Conservation (phyloP, 1,284 basidiomycete genomes). For the Vanrija pseudolonga region DNA sequence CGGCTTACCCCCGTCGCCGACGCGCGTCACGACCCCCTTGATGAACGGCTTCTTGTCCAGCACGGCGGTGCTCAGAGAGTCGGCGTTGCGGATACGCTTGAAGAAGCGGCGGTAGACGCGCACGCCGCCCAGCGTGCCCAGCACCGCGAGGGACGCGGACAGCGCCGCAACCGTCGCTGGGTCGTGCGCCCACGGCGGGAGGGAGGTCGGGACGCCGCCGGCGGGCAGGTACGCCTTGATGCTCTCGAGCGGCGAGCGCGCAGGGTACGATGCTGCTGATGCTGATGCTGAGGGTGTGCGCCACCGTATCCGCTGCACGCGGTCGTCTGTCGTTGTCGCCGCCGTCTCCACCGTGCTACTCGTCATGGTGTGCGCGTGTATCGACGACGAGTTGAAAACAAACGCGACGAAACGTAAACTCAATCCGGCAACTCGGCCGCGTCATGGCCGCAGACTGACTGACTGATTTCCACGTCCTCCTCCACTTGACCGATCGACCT, state of each 20-base stretch:
- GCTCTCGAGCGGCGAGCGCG: constrained; percentile 1
- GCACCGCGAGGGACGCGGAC: constrained; percentile 38
- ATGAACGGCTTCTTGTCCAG: constrained; percentile 61
- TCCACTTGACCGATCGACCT: not conserved
- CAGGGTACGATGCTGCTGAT: not conserved
- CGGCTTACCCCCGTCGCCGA: not conserved
- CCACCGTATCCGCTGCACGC: too few species aligned
- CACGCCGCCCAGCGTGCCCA: constrained; percentile 49
- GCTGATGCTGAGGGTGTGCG: too few species aligned
- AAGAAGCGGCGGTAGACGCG: constrained; percentile 58
- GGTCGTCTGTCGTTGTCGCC: too few species aligned
- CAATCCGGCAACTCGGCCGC: too few species aligned
- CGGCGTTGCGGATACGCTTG: constrained; percentile 58
- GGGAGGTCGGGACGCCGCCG: too few species aligned
- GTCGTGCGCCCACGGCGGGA: constrained; percentile 19
- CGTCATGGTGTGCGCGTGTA: too few species aligned
- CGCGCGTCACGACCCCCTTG: constrained; percentile 69
- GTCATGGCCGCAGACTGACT: too few species aligned
- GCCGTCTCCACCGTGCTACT: too few species aligned
- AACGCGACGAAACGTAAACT: too few species aligned
- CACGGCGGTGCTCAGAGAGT: constrained; percentile 62
- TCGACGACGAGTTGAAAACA: too few species aligned
- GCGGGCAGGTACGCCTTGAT: not conserved
- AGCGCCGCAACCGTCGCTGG: constrained; percentile 32
- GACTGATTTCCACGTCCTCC: too few species aligned